phyloP scores from a whole-genome alignment of 1,139 yeast species.

The Suhomyces kunorum region DNA sequence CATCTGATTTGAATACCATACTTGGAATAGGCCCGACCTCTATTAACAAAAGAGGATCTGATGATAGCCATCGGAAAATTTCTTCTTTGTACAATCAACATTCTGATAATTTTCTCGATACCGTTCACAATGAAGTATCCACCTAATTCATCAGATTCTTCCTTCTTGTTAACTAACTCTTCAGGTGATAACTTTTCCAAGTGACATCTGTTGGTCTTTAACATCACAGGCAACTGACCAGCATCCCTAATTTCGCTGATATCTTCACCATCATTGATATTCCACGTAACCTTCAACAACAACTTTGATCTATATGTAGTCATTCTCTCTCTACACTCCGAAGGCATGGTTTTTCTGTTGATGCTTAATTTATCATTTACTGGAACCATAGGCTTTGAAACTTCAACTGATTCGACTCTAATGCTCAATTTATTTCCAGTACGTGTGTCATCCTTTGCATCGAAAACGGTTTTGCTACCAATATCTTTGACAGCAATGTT shows the following conservation, averaged over 20 bases:
- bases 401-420: slow-evolving; percentile 82
- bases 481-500: slow-evolving; percentile 87
- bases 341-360: slow-evolving; percentile 81
- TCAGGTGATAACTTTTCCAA: slow-evolving; percentile 79
- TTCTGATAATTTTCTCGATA: slow-evolving; percentile 91
- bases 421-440: slow-evolving; percentile 81
- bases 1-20: slow-evolving; percentile 93
- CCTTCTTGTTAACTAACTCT: slow-evolving; percentile 74
- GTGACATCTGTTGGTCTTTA: slow-evolving; percentile 88
- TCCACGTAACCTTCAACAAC: slow-evolving; percentile 77
- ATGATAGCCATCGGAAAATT: slow-evolving; percentile 97
- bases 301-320: slow-evolving; percentile 71
- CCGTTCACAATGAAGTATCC: slow-evolving; percentile 97
- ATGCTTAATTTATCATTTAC: slow-evolving; percentile 74
- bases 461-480: slow-evolving; percentile 82
- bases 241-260: slow-evolving; percentile 83
- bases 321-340: slow-evolving; percentile 90
- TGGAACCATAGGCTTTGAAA: slow-evolving; percentile 79
- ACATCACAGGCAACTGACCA: slow-evolving; percentile 90
- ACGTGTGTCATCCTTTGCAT: slow-evolving; percentile 65
- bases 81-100: slow-evolving; percentile 97
- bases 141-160: slow-evolving; percentile 94
- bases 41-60: slow-evolving; percentile 90
- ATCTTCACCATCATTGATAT: slow-evolving; percentile 84
- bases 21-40: slow-evolving; percentile 88